These are phyloP conservation scores for Mortierella sp. DNA, from an alignment of 371 early-diverging fungal species.

Conservation along the genomic window DNA sequence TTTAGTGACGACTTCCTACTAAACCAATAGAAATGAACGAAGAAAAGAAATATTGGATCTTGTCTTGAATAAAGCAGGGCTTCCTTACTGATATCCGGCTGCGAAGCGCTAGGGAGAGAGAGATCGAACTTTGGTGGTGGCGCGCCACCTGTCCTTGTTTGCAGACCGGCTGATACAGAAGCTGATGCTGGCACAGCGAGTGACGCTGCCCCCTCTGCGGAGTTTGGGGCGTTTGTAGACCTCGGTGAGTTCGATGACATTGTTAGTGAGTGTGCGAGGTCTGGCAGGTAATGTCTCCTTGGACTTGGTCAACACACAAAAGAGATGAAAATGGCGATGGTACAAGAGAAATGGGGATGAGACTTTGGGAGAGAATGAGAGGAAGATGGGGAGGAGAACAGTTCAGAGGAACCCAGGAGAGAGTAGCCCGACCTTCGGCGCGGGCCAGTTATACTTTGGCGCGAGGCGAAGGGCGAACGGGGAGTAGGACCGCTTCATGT, in stretches of 20 bases:
- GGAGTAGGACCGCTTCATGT: no score
- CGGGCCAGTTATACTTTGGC: no score
- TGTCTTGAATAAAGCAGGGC: background rate
- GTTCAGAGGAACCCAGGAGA: no score
- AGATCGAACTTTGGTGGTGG: constrained; percentile 47
- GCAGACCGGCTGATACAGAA: background rate
- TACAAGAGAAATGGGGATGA: no score
- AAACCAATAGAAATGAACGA: background rate
- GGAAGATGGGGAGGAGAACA: no score
- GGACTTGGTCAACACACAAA: no score
- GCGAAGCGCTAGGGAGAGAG: constrained; percentile 77
- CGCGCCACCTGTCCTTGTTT: background rate
- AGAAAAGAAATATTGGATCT: background rate
- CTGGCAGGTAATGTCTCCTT: no score
- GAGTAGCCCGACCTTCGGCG: no score
- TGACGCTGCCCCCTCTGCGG: constrained; percentile 43
- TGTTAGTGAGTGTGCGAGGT: background rate
- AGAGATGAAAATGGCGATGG: no score
- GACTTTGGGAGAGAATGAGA: no score
- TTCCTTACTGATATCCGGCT: constrained; percentile 79
- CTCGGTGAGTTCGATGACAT: background rate
- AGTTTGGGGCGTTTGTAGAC: constrained; percentile 20
- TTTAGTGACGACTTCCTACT: background rate
- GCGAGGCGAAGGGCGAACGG: no score
- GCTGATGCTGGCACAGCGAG: constrained; percentile 13